phyloP scores from a whole-genome alignment of 352 stramenopile species.

The Thraustotheca clavata region DNA sequence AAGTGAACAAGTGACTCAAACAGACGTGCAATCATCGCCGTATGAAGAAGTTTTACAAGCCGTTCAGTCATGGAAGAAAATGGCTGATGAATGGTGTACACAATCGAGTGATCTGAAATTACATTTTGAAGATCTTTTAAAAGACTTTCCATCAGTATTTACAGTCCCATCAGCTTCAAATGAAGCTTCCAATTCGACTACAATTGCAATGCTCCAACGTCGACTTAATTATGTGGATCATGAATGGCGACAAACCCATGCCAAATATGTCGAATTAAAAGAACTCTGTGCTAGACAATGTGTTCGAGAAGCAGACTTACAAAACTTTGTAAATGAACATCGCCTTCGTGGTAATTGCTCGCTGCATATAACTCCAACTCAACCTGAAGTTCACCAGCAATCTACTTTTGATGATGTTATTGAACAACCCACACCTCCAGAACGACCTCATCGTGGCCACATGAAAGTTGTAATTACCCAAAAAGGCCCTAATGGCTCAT shows the following conservation, averaged over 20 bases:
- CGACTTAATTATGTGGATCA: slow-evolving; percentile 47
- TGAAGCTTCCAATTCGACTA: too few relatives aligned
- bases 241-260: slow-evolving; percentile 41
- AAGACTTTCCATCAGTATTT: neutral
- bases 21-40: neutral
- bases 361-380: slow-evolving; percentile 34
- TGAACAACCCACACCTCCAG: neutral
- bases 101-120: slow-evolving; percentile 28
- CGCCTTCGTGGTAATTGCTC: slow-evolving; percentile 54
- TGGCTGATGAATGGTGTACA: slow-evolving; percentile 19
- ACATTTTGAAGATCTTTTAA: slow-evolving; percentile 1
- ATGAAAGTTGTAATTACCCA: slow-evolving; percentile 14
- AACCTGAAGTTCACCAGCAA: neutral
- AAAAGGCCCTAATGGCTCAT: neutral
- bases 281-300: slow-evolving; percentile 67
- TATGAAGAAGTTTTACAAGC: neutral
- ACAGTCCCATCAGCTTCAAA: neutral
- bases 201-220: slow-evolving; percentile 48
- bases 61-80: slow-evolving; percentile 9
- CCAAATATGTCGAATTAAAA: slow-evolving; percentile 68
- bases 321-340: slow-evolving; percentile 79
- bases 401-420: neutral
- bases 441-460: too few relatives aligned
- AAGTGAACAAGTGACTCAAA: neutral
- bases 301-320: slow-evolving; percentile 59